Evolutionary conservation across 305 asterid genomes (phyloP), one percentile per base, ranked within the genome.

Genomic region (Solanum hybrid): DNA sequence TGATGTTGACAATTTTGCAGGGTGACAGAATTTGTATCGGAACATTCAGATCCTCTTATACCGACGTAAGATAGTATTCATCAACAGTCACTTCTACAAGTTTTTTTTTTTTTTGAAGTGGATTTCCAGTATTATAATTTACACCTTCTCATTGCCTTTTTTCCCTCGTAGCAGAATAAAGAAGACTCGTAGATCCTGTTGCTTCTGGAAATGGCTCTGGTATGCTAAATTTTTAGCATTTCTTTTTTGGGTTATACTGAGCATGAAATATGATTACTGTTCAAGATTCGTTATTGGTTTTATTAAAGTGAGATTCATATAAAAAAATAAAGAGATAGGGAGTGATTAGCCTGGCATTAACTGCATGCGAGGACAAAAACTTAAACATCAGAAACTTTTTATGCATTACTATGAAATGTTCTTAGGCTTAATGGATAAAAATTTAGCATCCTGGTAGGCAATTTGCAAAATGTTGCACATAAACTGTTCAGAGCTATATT

Each of bases 201-300:
- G 95, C 89, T 92, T 94, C 91, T 94, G 99, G 99, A 95, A 93
- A 93, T 93, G 98, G 98, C 91, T 95, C 87, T 95, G 99, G 99
- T 96, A 96, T 89, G 87, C 87, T 78, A 85, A 17, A 17, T 10
- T 51, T 31, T 84, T 10, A 84, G 46, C 76, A 6, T 51, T 51
- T 29, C 26, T 5, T 42, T 81, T 80, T 42, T 26, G 86, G 14
- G 14, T 81, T 46, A 42, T 40, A 42, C 37, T 27, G 37, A 27
- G 10, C 37, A 1, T 26, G 37, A 81, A 16, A 42, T 81, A 81
- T 84, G 20, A 85, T 85, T 84, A 10, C 42, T 12, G 6, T 22
- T 56, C n/a, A 56, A 20, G 75, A 51, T 56, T 31, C 40, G n/a
- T 20, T 85, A 32, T 85, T 56, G 75, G 34, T 85, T 27, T 80